Evolutionary conservation across 2,329 filamentous ascomycete species (phyloP).

Genomic region (Cordyceps cateniannulata): DNA sequence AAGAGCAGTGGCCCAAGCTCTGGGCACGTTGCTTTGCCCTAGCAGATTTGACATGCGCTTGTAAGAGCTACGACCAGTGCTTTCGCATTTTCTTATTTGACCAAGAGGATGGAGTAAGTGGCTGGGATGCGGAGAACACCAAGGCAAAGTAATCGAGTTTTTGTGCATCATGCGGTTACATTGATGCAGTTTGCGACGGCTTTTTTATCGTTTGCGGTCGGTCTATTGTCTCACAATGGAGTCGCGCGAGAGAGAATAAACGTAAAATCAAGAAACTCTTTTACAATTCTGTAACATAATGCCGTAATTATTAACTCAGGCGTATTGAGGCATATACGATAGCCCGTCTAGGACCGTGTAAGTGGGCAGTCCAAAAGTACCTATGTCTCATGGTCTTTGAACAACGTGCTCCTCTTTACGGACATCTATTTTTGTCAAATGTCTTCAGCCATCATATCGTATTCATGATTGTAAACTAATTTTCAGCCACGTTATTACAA

Average conservation of each 20-base stretch:
- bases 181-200: background rate
- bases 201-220: background rate
- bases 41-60: background rate
- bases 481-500: background rate
- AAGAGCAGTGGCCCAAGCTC: background rate
- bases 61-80: background rate
- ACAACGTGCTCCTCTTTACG: background rate
- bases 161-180: background rate
- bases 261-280: background rate
- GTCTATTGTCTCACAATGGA: background rate
- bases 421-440: background rate
- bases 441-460: background rate
- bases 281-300: background rate
- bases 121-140: background rate
- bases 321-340: background rate
- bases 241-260: background rate
- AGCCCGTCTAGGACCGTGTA: background rate
- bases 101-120: too few species aligned
- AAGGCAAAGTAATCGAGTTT: background rate
- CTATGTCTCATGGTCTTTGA: background rate
- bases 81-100: too few species aligned
- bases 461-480: background rate
- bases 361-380: background rate
- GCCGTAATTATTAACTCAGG: too few species aligned
- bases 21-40: conserved; percentile 1